phyloP scores from a whole-genome alignment of 1,284 basidiomycete genomes.

The Rhodotorula sp. region DNA sequence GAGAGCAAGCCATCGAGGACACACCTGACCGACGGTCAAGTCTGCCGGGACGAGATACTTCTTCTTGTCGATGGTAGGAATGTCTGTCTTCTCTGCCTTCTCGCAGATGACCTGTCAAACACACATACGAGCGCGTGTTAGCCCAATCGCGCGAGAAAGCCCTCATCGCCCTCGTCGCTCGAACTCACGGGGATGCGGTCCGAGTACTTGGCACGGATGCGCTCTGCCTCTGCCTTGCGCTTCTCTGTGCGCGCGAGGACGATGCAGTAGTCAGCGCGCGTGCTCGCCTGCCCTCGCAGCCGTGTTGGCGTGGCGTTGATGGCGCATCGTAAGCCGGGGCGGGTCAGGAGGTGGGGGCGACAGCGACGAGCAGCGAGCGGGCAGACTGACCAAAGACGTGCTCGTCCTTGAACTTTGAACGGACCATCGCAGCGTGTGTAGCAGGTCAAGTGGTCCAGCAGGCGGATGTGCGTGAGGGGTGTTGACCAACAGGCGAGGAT shows the following conservation, averaged over 20 bases:
- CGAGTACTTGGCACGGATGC: slow-evolving; percentile 96
- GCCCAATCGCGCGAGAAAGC: not conserved
- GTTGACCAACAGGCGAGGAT: no score
- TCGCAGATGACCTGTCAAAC: slow-evolving; percentile 89
- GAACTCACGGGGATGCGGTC: slow-evolving; percentile 90
- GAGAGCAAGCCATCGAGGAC: not conserved
- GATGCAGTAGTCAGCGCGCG: not conserved
- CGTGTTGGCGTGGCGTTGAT: not conserved
- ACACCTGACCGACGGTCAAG: slow-evolving; percentile 67
- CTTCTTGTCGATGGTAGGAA: slow-evolving; percentile 99
- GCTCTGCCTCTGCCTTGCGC: slow-evolving; percentile 77
- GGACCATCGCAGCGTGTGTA: slow-evolving; percentile 57
- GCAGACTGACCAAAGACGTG: slow-evolving; percentile 82
- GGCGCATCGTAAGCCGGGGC: not conserved
- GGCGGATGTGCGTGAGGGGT: no score
- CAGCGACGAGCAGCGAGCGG: not conserved
- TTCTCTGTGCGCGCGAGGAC: slow-evolving; percentile 64
- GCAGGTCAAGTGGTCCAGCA: not conserved
- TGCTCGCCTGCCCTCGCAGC: not conserved
- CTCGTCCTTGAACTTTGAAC: slow-evolving; percentile 99
- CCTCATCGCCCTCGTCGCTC: no score
- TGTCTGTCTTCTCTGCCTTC: slow-evolving; percentile 98
- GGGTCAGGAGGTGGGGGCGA: not conserved
- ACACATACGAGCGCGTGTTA: not conserved
- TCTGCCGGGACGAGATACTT: slow-evolving; percentile 99